These are phyloP conservation scores for Paramecium caudatum DNA, from an alignment of 73 alveolate species.

Conservation along the genomic window DNA sequence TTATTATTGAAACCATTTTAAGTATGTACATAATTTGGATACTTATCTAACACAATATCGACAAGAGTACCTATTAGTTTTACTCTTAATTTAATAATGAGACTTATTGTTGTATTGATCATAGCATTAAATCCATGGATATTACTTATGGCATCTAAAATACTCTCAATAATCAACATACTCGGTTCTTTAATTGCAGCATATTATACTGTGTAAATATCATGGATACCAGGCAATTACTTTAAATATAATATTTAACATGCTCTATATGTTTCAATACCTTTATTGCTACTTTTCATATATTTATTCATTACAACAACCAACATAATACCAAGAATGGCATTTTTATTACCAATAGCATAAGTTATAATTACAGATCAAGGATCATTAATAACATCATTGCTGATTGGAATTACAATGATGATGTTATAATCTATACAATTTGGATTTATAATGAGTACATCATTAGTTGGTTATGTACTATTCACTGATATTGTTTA, in stretches of 20 bases:
- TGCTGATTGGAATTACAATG: background rate
- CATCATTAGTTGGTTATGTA: no score
- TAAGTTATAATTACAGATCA: background rate
- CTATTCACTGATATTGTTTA: no score
- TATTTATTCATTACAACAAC: background rate
- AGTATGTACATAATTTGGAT: background rate
- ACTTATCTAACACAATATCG: background rate
- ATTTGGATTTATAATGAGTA: no score
- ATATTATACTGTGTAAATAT: background rate
- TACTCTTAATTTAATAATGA: background rate
- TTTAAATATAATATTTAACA: background rate
- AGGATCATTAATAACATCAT: slow-evolving; percentile 28
- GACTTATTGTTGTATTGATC: background rate
- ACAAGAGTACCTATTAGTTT: background rate
- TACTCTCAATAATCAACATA: background rate
- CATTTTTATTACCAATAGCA: background rate
- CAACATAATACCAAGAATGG: background rate
- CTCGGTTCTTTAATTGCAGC: background rate
- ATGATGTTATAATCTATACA: background rate
- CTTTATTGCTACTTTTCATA: background rate
- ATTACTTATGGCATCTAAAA: background rate
- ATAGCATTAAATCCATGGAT: background rate
- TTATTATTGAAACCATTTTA: background rate
- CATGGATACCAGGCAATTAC: background rate
- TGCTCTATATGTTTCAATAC: background rate